A percentile compares a stretch with the other conserved stretches of the same genome.
Conservation (phyloP, 768 basidiomycete species). For the Glaciozyma martinii region DNA sequence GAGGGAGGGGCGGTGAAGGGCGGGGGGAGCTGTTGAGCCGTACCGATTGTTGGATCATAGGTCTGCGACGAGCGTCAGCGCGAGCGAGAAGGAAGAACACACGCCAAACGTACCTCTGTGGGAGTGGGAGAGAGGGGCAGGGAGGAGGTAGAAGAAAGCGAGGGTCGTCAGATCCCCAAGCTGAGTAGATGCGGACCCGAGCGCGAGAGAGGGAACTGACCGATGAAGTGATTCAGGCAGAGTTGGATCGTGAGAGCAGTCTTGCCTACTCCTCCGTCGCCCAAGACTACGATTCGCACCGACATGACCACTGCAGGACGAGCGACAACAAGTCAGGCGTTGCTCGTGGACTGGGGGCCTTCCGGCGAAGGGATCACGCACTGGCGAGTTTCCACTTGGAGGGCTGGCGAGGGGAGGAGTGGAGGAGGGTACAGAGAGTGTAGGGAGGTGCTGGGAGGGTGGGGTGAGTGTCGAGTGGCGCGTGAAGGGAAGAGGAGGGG, state of each 20-base stretch:
- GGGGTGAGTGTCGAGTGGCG: too few relatives aligned
- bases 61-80: conserved; percentile 13
- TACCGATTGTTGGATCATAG: conserved; percentile 36
- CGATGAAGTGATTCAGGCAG: conserved; percentile 35
- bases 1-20: not conserved
- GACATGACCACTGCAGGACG: not conserved
- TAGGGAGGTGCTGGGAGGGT: too few relatives aligned
- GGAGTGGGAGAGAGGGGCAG: not conserved
- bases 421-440: too few relatives aligned
- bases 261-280: conserved; percentile 45
- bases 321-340: too few relatives aligned
- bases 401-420: too few relatives aligned
- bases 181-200: not conserved
- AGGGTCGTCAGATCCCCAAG: not conserved
- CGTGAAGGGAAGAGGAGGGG: too few relatives aligned
- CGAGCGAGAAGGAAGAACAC: not conserved
- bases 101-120: not conserved
- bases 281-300: conserved; percentile 38
- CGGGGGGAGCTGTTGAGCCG: not conserved
- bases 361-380: too few relatives aligned
- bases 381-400: too few relatives aligned
- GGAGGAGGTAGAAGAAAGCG: not conserved
- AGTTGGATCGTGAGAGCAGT: conserved; percentile 43
- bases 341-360: too few relatives aligned
- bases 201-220: not conserved